These are phyloP conservation scores for Tylopilus rubrobrunneus DNA, from an alignment of 768 basidiomycete genomes.

Conservation along the genomic window DNA sequence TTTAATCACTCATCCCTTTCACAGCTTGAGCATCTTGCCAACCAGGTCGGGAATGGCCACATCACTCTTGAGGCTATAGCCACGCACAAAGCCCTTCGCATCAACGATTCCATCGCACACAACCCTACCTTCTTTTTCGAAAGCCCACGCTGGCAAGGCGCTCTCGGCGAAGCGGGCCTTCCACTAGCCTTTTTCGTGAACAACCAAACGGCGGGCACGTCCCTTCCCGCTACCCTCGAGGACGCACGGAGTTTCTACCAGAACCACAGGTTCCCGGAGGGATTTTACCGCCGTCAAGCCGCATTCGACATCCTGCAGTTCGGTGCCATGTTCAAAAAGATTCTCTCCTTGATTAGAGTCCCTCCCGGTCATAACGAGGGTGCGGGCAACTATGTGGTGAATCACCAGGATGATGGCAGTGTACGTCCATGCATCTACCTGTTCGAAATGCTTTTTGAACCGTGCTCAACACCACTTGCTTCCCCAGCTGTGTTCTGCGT, in stretches of 20 bases:
- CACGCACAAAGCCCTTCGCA: conserved; percentile 17
- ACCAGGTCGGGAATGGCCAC: conserved; percentile 15
- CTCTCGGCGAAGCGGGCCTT: conserved; percentile 16
- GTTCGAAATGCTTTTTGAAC: too few species aligned
- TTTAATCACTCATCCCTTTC: neutral
- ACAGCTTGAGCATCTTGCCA: conserved; percentile 14
- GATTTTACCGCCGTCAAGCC: conserved; percentile 17
- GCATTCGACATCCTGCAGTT: conserved; percentile 8
- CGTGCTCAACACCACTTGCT: neutral
- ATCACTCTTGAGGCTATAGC: conserved; percentile 21
- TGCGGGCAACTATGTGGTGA: conserved; percentile 11
- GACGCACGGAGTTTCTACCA: conserved; percentile 20
- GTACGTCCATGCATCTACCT: neutral
- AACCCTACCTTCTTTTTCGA: conserved; percentile 22
- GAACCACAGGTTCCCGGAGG: conserved; percentile 13
- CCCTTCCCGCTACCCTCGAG: conserved; percentile 10
- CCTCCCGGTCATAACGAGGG: conserved; percentile 18
- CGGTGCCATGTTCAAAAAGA: neutral
- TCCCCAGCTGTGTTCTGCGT: conserved; percentile 17
- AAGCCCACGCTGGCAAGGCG: conserved; percentile 16
- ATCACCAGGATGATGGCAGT: conserved; percentile 7
- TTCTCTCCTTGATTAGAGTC: neutral
- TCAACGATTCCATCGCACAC: conserved; percentile 24
- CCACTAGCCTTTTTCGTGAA: conserved; percentile 24
- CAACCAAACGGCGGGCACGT: conserved; percentile 20